Base-by-base conservation (phyloP, 2,329 filamentous ascomycete species). In the Didymosphaeria variabile region DNA sequence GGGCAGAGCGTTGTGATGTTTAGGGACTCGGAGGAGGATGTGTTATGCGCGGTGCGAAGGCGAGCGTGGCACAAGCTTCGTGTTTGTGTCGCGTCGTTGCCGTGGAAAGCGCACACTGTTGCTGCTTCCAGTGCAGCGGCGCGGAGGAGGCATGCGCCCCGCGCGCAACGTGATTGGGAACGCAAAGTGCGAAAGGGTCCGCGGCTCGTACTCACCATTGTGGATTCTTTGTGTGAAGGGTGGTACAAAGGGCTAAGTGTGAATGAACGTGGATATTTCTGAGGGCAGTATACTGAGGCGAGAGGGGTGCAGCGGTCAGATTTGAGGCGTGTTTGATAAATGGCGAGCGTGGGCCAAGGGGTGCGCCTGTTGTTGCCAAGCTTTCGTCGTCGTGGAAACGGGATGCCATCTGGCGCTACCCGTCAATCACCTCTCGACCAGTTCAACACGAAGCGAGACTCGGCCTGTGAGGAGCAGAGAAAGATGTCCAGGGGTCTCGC, bases 331-430 rank as follows among this genome's bases (percentile, higher is more conserved):
- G 68, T 72, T 69, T 67, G 62, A 65, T 67, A 58, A 61, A 58
- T 56, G 58, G 56, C 60, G 59, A 67, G 68, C 68, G 38, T 49
- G 63, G 66, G 59, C 68, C 71, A 65, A 60, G 53, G 29, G 55
- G 66, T 70, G 70, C 64, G 63, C 68, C 69, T 58, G 62, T 67
- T 61, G 45, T 58, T 61, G 69, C 68, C 62, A 65, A 70, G 60
- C 58, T 61, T 58, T 57, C 57, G 62, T 62, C 51, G 62, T 55
- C 49, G 57, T 62, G 53, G 59, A 59, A 61, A 61, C 57, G 52
- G 53, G 57, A 38, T 40, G 44, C 1, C n/a, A 36, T n/a, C 19
- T 44, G 19, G 49, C 32, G 32, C 49, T 26, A 23, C 34, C 42
- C 9, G 40, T 19, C 40, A 44, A 44, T 44, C 40, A 44, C 5